Conservation (phyloP, 495 filamentous ascomycete species). For the Astrothelium macrocarpum region DNA sequence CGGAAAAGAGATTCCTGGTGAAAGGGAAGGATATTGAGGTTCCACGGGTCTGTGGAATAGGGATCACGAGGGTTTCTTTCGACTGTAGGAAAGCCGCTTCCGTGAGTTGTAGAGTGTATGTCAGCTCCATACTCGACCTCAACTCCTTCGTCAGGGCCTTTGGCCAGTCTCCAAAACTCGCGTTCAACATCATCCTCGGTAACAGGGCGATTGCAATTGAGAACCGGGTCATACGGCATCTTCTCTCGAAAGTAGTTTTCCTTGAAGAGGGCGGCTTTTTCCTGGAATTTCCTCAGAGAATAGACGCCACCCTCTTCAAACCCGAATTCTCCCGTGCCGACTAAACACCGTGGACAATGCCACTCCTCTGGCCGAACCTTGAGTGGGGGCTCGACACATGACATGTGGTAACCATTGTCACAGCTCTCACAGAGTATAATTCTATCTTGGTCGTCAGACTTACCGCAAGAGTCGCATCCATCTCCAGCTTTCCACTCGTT, state of each 20-base stretch:
- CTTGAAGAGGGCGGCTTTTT: constrained; percentile 91
- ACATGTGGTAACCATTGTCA: constrained; percentile 77
- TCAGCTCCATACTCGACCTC: constrained; percentile 98
- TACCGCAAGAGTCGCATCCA: constrained; percentile 85
- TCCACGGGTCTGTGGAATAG: constrained; percentile 88
- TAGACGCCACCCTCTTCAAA: constrained; percentile 97
- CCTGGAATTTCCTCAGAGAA: constrained; percentile 91
- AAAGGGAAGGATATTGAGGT: constrained; percentile 86
- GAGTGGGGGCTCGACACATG: constrained; percentile 83
- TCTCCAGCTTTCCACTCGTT: constrained; percentile 60
- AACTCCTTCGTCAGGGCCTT: constrained; percentile 86
- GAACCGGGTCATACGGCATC: constrained; percentile 79
- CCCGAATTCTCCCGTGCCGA: constrained; percentile 92
- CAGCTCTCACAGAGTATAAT: constrained; percentile 89
- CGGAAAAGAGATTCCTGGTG: constrained; percentile 88
- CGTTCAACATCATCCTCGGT: constrained; percentile 94
- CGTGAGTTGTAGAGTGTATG: constrained; percentile 96
- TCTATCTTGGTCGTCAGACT: constrained; percentile 57
- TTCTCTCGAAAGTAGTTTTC: constrained; percentile 84
- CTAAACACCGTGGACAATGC: constrained; percentile 92
- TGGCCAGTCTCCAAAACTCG: constrained; percentile 93
- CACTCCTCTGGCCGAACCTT: constrained; percentile 78
- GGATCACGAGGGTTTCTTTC: constrained; percentile 81
- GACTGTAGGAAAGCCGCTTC: constrained; percentile 92
- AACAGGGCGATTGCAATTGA: constrained; percentile 56